Conservation (phyloP, 208 protist species). For the Wallacemonas rigidus region DNA sequence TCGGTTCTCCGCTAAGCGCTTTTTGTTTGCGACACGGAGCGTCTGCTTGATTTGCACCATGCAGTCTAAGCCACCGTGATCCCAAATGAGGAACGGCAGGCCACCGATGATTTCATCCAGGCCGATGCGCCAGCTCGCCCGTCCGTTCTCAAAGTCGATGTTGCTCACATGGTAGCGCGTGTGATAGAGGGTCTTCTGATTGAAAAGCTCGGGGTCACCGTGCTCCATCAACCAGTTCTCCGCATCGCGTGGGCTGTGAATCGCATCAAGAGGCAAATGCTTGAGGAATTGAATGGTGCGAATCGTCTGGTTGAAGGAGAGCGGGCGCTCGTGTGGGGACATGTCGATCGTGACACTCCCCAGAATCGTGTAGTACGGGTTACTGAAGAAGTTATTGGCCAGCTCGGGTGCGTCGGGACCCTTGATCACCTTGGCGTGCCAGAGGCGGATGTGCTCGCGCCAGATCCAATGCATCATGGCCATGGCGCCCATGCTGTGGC, state of each 20-base stretch:
- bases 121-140: conserved; percentile 39
- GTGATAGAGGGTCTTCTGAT: conserved; percentile 35
- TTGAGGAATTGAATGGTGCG: conserved; percentile 37
- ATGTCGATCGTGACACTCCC: conserved; percentile 50
- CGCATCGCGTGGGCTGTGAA: conserved; percentile 26
- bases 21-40: conserved; percentile 22
- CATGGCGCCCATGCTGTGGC: conserved; percentile 57
- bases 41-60: conserved; percentile 18
- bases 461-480: conserved; percentile 55
- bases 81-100: conserved; percentile 30
- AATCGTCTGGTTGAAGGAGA: conserved; percentile 41
- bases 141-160: conserved; percentile 22
- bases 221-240: conserved; percentile 48
- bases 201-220: conserved; percentile 37
- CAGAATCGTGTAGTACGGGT: conserved; percentile 32
- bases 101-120: conserved; percentile 41
- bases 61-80: conserved; percentile 31
- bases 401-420: conserved; percentile 8
- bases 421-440: conserved; percentile 27
- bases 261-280: conserved; percentile 26
- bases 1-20: conserved; percentile 22
- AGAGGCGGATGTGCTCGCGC: conserved; percentile 36
- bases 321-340: conserved; percentile 36
- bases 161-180: conserved; percentile 53
- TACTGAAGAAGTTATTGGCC: conserved; percentile 25